Base-by-base conservation (phyloP, 441 rosid genomes). In the Macaranga tanarius region DNA sequence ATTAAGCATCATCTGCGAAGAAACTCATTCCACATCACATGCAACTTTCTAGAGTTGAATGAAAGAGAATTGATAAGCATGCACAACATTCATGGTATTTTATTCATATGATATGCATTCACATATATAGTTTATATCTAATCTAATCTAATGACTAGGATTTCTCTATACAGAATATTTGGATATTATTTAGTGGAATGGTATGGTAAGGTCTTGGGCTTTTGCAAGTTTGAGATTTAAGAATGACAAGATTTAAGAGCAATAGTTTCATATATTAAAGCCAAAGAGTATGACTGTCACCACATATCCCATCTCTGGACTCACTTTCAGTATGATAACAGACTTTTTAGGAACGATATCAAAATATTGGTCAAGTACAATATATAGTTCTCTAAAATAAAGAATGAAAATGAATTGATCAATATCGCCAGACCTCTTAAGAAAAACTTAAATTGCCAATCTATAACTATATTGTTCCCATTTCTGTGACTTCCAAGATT, bases 61-160 rank as follows among this genome's bases (percentile, higher is more conserved):
- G 31, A 64, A 44, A 20, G 34, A 23, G 23, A 64, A 64, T 64
- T 47, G 38, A 64, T 64, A 44, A 23, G 68, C 26, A 45, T 11
- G 66, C 16, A 34, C 52, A 48, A 44, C 20, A 64, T 20, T 45
- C 55, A 20, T 22, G 25, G 31, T 13, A 28, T 34, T 34, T 34
- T 34, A 34, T 4, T 34, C 38, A 42, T 42, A 42, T 42, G 47
- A 42, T 42, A 8, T 42, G 10, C 10, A 42, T 42, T 22, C 8
- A 22, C 12, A 64, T 44, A 38, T 2, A 34, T 34, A 34, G 38
- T 34, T 34, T 34, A 2, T 34, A 34, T 34, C 38, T 34, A 10
- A 22, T 54, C 58, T n/a, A 8, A 54, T 56, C 11, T 25, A 22
- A 11, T 9, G 28, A 56, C 15, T 44, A 63, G 4, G 50, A 31